These are phyloP conservation scores for Spathaspora passalidarum DNA, from an alignment of 805 yeast genomes.

Conservation along the genomic window DNA sequence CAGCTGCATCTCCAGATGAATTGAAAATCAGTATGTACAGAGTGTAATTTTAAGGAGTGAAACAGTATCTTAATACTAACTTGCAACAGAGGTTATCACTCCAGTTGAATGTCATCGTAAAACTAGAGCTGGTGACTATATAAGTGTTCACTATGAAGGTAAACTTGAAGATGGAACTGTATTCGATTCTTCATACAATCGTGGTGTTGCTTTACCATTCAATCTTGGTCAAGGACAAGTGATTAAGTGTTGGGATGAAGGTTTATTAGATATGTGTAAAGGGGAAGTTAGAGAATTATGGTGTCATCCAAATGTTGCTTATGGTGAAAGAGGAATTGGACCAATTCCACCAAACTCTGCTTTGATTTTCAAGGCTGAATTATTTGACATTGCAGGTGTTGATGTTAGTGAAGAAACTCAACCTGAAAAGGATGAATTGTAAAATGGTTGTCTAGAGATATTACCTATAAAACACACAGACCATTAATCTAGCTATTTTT, in stretches of 20 bases:
- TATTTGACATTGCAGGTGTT: conserved; percentile 50
- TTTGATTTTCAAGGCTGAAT: conserved; percentile 61
- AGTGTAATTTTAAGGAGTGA: background rate
- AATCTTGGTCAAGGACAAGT: conserved; percentile 77
- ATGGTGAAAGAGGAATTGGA: conserved; percentile 75
- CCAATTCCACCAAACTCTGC: conserved; percentile 78
- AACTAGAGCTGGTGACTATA: conserved; percentile 62
- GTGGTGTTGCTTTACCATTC: conserved; percentile 69
- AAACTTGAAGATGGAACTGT: conserved; percentile 59
- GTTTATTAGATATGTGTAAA: conserved; percentile 71
- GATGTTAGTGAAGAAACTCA: conserved; percentile 7
- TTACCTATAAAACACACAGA: too few relatives aligned
- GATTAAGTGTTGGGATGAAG: conserved; percentile 90
- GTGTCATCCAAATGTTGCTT: conserved; percentile 77
- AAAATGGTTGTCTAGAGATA: too few relatives aligned
- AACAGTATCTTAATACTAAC: conserved; percentile 5
- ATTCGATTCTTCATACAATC: conserved; percentile 69
- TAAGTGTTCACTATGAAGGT: conserved; percentile 81
- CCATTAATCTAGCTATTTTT: too few relatives aligned
- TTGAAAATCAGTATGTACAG: conserved; percentile 25
- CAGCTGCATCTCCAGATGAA: conserved; percentile 14
- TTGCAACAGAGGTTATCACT: conserved; percentile 25
- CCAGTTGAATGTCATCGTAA: conserved; percentile 52
- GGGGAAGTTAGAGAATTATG: conserved; percentile 80
- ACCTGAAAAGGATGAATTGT: conserved; percentile 12